Evolutionary conservation across 2,329 filamentous ascomycete genomes (phyloP).

Genomic region (Chaetothyriales sp.): DNA sequence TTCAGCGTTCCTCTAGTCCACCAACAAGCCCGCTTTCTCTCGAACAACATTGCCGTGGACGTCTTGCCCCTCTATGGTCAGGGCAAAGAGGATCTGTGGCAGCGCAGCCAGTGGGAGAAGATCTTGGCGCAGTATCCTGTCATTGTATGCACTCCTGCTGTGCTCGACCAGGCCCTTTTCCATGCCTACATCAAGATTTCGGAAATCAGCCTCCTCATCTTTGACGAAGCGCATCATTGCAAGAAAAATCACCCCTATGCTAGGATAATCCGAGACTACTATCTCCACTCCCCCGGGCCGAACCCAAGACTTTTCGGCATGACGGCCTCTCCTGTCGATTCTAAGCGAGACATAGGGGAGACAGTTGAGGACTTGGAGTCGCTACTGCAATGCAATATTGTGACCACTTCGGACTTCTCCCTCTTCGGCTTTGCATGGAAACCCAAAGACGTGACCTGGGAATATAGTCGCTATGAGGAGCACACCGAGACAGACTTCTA

Average conservation of each 20-base stretch:
- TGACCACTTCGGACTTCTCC: conserved; percentile 53
- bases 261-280: conserved; percentile 77
- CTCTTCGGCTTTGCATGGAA: conserved; percentile 46
- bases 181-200: conserved; percentile 68
- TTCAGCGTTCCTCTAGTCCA: conserved; percentile 66
- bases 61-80: conserved; percentile 63
- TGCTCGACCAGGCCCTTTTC: conserved; percentile 64
- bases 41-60: conserved; percentile 64
- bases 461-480: conserved; percentile 39
- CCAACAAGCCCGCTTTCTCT: conserved; percentile 74
- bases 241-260: conserved; percentile 92
- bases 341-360: conserved; percentile 56
- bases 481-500: conserved; percentile 54
- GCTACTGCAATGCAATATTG: conserved; percentile 68
- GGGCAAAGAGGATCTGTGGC: conserved; percentile 49
- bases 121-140: conserved; percentile 57
- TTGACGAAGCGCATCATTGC: conserved; percentile 91
- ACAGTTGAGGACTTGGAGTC: conserved; percentile 59
- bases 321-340: conserved; percentile 91
- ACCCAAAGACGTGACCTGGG: conserved; percentile 46
- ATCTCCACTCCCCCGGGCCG: conserved; percentile 36
- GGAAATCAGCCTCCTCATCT: conserved; percentile 78
- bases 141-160: conserved; percentile 83
- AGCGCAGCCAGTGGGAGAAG: conserved; percentile 42
- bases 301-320: conserved; percentile 78